A percentile compares a stretch with the other conserved stretches of the same genome.
These are phyloP conservation scores for Pleurotus eryngii DNA, from an alignment of 768 basidiomycete species.

Conservation along the genomic window DNA sequence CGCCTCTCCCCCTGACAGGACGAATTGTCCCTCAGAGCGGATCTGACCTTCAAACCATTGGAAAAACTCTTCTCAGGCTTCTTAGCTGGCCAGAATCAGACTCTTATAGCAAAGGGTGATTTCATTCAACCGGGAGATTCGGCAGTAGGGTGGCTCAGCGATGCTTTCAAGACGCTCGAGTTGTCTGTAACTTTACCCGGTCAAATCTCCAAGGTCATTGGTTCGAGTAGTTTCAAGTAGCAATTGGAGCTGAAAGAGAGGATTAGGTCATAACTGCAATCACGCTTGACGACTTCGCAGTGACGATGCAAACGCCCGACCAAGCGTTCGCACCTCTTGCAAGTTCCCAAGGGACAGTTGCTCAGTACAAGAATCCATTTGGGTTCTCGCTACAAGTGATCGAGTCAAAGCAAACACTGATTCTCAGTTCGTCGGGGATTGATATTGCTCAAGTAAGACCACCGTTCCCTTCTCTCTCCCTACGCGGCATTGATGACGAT, in stretches of 20 bases:
- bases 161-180: conserved; percentile 66
- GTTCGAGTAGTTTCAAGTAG: not conserved
- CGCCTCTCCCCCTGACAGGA: conserved; percentile 54
- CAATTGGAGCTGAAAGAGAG: conserved; percentile 1
- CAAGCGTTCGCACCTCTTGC: conserved; percentile 61
- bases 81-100: conserved; percentile 60
- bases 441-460: conserved; percentile 50
- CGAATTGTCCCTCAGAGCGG: conserved; percentile 63
- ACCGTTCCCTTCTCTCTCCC: not conserved
- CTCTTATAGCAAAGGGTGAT: conserved; percentile 54
- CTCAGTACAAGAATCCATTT: conserved; percentile 70
- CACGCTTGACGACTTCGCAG: conserved; percentile 49
- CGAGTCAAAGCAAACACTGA: conserved; percentile 51
- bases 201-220: conserved; percentile 46
- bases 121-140: conserved; percentile 59
- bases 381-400: conserved; percentile 71
- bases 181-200: conserved; percentile 63
- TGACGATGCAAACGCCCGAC: conserved; percentile 47
- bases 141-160: conserved; percentile 59
- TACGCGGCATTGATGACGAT: not conserved
- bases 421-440: conserved; percentile 42
- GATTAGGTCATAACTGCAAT: conserved; percentile 62
- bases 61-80: conserved; percentile 63
- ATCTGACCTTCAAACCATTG: conserved; percentile 48
- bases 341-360: conserved; percentile 51